phyloP scores from a whole-genome alignment of 2,329 filamentous ascomycete species.

The Rhytidhysteron rufulum region DNA sequence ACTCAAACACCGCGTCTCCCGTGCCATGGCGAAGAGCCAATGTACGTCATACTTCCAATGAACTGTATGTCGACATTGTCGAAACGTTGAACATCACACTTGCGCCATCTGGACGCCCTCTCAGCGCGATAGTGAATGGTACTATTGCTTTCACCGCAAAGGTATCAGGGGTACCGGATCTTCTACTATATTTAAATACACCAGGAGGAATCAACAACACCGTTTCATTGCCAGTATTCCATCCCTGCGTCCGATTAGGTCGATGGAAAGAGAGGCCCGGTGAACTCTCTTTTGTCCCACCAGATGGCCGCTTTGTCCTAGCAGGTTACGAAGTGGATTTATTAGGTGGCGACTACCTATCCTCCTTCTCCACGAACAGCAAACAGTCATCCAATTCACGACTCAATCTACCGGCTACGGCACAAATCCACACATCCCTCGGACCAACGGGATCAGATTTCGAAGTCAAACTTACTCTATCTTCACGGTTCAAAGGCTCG shows the following conservation, averaged over 20 bases:
- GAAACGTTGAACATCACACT: conserved; percentile 85
- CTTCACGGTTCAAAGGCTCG: conserved; percentile 45
- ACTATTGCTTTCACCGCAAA: conserved; percentile 94
- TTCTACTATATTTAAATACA: conserved; percentile 75
- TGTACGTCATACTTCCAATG: conserved; percentile 93
- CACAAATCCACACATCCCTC: conserved; percentile 78
- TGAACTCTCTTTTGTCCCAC: conserved; percentile 91
- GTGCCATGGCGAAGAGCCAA: conserved; percentile 90
- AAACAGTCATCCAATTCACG: conserved; percentile 39
- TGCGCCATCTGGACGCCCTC: conserved; percentile 81
- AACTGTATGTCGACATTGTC: conserved; percentile 93
- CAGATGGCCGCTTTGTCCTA: conserved; percentile 88
- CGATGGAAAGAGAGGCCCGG: conserved; percentile 86
- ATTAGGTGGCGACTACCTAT: conserved; percentile 61
- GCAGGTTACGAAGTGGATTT: conserved; percentile 94
- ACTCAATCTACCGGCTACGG: conserved; percentile 74
- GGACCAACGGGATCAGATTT: conserved; percentile 78
- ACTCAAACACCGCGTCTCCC: conserved; percentile 40
- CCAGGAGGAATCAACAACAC: conserved; percentile 67
- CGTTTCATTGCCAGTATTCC: conserved; percentile 88
- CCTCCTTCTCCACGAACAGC: conserved; percentile 23
- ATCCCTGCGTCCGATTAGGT: conserved; percentile 89
- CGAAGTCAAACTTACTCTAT: conserved; percentile 73
- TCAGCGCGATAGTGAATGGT: conserved; percentile 84
- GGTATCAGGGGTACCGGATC: conserved; percentile 88